These are phyloP conservation scores for Hypericum androsaemum DNA, from an alignment of 345 rosid genomes.

Conservation along the genomic window DNA sequence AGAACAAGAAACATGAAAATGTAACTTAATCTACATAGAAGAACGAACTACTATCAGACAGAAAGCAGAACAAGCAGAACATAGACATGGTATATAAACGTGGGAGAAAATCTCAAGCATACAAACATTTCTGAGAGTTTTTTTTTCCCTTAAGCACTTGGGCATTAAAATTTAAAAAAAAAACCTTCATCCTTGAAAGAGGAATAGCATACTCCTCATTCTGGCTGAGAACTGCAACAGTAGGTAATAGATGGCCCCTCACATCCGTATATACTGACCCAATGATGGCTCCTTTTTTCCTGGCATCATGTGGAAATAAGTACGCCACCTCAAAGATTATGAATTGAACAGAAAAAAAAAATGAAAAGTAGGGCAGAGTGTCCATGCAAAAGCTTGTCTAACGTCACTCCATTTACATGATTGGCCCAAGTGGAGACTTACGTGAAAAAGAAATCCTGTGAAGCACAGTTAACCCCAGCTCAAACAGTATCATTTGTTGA, in stretches of 20 bases:
- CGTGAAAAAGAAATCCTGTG: slow-evolving; percentile 91
- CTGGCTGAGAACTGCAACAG: slow-evolving; percentile 90
- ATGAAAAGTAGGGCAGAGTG: slow-evolving; percentile 7
- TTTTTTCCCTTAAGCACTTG: too few relatives aligned
- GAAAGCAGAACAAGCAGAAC: too few relatives aligned
- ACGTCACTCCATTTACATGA: neutral
- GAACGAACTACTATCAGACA: too few relatives aligned
- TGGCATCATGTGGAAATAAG: slow-evolving; percentile 26
- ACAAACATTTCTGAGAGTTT: too few relatives aligned
- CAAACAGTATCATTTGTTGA: slow-evolving; percentile 74
- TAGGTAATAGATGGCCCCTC: slow-evolving; percentile 69
- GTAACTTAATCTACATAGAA: too few relatives aligned
- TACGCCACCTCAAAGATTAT: slow-evolving; percentile 10
- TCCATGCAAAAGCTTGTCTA: neutral
- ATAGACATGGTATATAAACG: too few relatives aligned
- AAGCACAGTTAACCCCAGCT: slow-evolving; percentile 79
- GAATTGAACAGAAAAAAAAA: slow-evolving; percentile 12
- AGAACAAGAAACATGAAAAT: too few relatives aligned
- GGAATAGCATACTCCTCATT: slow-evolving; percentile 69
- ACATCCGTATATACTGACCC: slow-evolving; percentile 59
- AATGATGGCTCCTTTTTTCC: slow-evolving; percentile 70
- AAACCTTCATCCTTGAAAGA: too few relatives aligned
- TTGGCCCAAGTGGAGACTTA: slow-evolving; percentile 31
- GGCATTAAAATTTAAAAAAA: too few relatives aligned
- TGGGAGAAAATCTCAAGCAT: too few relatives aligned